Evolutionary conservation across 2,329 filamentous ascomycete genomes (phyloP).

Genomic region (Aspergillus sp.): DNA sequence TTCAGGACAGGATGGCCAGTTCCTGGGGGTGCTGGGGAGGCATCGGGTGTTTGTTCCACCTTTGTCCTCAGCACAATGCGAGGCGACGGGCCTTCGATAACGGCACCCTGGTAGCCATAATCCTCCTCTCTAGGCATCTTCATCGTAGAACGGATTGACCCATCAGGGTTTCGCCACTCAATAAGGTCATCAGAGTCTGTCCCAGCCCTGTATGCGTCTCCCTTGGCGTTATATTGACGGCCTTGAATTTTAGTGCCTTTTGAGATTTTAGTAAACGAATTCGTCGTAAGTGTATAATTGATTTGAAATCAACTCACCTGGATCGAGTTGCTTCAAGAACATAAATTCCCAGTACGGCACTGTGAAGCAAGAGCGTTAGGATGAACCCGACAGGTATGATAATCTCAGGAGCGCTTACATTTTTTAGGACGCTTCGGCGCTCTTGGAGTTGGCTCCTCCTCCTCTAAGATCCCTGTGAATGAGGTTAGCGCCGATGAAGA

Average conservation of each 20-base stretch:
- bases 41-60: constrained; percentile 44
- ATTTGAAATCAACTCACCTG: neutral
- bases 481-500: constrained; percentile 11
- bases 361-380: neutral
- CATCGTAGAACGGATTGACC: constrained; percentile 20
- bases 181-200: constrained; percentile 7
- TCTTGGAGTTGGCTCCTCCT: constrained; percentile 47
- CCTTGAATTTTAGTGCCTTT: neutral
- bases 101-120: constrained; percentile 36
- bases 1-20: constrained; percentile 43
- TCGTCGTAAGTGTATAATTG: neutral
- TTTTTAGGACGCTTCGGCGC: constrained; percentile 47
- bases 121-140: constrained; percentile 41
- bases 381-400: neutral
- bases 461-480: constrained; percentile 45
- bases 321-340: constrained; percentile 5
- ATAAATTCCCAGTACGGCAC: constrained; percentile 5
- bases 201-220: neutral
- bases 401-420: constrained; percentile 25
- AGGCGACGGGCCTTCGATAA: constrained; percentile 34
- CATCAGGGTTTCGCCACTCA: constrained; percentile 9
- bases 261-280: constrained; percentile 1
- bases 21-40: constrained; percentile 45
- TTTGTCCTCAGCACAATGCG: constrained; percentile 47
- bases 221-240: neutral